A percentile compares a stretch with the other conserved stretches of the same genome.
Conservation (phyloP, 1,284 basidiomycete genomes). For the Malassezia dermatis region DNA sequence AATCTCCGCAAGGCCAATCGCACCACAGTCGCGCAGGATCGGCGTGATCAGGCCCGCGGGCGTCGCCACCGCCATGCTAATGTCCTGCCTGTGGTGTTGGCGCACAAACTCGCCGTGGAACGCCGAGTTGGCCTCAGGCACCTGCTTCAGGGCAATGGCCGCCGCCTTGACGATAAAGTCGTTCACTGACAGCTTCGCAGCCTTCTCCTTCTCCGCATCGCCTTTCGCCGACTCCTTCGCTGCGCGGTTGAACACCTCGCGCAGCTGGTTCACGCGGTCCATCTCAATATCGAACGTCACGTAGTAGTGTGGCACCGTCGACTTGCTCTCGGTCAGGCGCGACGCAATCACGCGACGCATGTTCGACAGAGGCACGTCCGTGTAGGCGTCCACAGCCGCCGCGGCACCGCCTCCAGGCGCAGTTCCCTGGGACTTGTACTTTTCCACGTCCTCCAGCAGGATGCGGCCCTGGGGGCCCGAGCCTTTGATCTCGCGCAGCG, state of each 20-base stretch:
- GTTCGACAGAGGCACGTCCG: conserved; percentile 80
- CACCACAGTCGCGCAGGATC: conserved; percentile 83
- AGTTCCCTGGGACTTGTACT: conserved; percentile 53
- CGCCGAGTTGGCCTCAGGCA: conserved; percentile 93
- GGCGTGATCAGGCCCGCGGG: conserved; percentile 94
- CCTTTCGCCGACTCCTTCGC: conserved; percentile 33
- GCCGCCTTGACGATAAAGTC: conserved; percentile 97
- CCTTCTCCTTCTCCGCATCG: conserved; percentile 58
- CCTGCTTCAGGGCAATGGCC: conserved; percentile 77
- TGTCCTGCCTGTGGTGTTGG: conserved; percentile 94
- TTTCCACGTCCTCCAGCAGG: conserved; percentile 84
- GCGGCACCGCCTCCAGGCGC: conserved; percentile 20
- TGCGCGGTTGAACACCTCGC: conserved; percentile 82
- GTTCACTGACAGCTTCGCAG: conserved; percentile 85
- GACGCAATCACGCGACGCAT: conserved; percentile 89
- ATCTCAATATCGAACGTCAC: conserved; percentile 89
- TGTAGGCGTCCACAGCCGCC: conserved; percentile 56
- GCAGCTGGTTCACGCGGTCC: conserved; percentile 88
- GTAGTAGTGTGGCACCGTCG: conserved; percentile 93
- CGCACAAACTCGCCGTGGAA: conserved; percentile 94
- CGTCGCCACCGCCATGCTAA: conserved; percentile 92
- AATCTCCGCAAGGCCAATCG: conserved; percentile 83
- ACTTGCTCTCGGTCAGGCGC: conserved; percentile 84
- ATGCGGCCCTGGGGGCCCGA: conserved; percentile 89
- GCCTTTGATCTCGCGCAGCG: conserved; percentile 81